phyloP scores from a whole-genome alignment of 768 basidiomycete genomes.

The Tubosaeta brunneosetosa region DNA sequence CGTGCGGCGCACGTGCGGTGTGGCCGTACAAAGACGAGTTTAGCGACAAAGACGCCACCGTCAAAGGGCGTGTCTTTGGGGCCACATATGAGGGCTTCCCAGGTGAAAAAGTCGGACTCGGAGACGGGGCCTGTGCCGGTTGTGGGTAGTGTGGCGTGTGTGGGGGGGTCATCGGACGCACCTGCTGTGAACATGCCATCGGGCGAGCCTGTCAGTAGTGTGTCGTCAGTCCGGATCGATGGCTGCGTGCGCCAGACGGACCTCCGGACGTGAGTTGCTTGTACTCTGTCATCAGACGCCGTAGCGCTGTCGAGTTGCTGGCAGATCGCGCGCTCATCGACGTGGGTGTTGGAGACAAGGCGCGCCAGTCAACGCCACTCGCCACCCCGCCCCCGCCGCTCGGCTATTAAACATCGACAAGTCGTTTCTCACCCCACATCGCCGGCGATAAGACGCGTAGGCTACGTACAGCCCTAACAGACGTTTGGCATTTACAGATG shows the following conservation, averaged over 20 bases:
- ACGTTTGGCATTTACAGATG: too few relatives aligned
- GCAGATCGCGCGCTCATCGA: conserved; percentile 50
- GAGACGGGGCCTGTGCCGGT: conserved; percentile 68
- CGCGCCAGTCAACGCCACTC: not conserved
- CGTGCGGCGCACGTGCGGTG: not conserved
- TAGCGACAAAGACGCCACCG: conserved; percentile 91
- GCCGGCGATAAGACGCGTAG: not conserved
- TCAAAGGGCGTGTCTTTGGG: conserved; percentile 96
- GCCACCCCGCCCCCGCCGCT: not conserved
- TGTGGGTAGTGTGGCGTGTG: not conserved
- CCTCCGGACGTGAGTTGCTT: conserved; percentile 79
- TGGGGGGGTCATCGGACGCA: conserved; percentile 16
- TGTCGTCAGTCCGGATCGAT: not conserved
- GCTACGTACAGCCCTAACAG: not conserved
- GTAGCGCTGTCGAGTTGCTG: conserved; percentile 65
- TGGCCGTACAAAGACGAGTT: conserved; percentile 80
- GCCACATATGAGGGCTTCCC: conserved; percentile 93
- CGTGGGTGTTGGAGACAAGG: not conserved
- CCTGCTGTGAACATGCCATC: conserved; percentile 98
- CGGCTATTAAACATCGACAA: not conserved
- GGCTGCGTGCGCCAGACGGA: conserved; percentile 19
- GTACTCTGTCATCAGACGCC: conserved; percentile 91
- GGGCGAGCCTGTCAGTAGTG: conserved; percentile 56
- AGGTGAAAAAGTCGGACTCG: conserved; percentile 91
- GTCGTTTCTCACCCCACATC: not conserved